These are phyloP conservation scores for Pyropia yezoensis DNA, from an alignment of 23 red algal genomes.

Conservation along the genomic window DNA sequence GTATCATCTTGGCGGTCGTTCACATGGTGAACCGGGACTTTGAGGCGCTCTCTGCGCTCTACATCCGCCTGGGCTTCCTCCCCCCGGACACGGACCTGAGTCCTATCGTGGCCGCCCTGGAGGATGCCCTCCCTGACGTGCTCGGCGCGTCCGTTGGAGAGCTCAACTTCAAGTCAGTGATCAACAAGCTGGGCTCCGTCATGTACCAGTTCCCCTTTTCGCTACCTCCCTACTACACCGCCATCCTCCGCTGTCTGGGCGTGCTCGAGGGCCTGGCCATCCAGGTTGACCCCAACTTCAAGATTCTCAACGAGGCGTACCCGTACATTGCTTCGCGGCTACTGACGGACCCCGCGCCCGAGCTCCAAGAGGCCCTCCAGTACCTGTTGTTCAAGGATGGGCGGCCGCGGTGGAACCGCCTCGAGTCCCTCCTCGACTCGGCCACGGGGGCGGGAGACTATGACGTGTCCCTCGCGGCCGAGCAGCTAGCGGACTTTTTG, in stretches of 20 bases:
- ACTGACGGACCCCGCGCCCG: slow-evolving; percentile 82
- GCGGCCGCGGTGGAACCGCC: slow-evolving; percentile 70
- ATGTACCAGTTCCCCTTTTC: slow-evolving; percentile 96
- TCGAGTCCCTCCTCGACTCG: slow-evolving; percentile 84
- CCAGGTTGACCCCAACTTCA: slow-evolving; percentile 96
- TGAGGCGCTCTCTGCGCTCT: slow-evolving; percentile 72
- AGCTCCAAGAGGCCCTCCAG: slow-evolving; percentile 85
- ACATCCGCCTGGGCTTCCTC: slow-evolving; percentile 88
- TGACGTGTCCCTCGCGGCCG: slow-evolving; percentile 62
- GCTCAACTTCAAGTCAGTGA: slow-evolving; percentile 98
- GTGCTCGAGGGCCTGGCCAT: slow-evolving; percentile 98
- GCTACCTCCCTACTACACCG: slow-evolving; percentile 94
- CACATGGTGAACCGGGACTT: slow-evolving; percentile 99
- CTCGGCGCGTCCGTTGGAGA: slow-evolving; percentile 89
- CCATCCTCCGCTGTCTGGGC: slow-evolving; percentile 91
- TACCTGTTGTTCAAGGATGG: slow-evolving; percentile 81
- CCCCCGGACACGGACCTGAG: slow-evolving; percentile 64
- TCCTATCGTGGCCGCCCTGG: slow-evolving; percentile 81
- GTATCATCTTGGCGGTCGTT: slow-evolving; percentile 95
- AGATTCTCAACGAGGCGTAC: slow-evolving; percentile 97
- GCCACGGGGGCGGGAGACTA: slow-evolving; percentile 72
- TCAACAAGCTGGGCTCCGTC: slow-evolving; percentile 96
- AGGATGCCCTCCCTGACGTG: slow-evolving; percentile 86
- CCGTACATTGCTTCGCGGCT: slow-evolving; percentile 95
- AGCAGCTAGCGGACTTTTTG: slow-evolving; percentile 75